Base-by-base conservation (phyloP, 495 filamentous ascomycete species). In the Lasiosphaeria hispida region DNA sequence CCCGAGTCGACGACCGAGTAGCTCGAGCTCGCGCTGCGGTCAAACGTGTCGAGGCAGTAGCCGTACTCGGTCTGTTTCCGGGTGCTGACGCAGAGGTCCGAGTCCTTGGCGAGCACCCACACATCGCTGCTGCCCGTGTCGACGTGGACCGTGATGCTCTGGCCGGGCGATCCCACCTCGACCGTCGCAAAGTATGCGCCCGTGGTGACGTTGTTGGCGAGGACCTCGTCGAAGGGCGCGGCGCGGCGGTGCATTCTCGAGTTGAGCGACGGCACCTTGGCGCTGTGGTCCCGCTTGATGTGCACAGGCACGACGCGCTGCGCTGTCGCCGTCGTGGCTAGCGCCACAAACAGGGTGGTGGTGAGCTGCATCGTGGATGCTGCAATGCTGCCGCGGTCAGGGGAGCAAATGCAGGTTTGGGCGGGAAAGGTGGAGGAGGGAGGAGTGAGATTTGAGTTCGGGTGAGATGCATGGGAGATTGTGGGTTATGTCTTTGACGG, bases 101-200 rank as follows among this genome's bases (percentile, higher is more conserved):
- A 58, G 8, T 17, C 10, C 10, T 18, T 30, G 3, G 35, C 48
- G 14, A 60, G 90, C 30, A 84, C 78, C 91, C 91, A 96, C n/a
- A 96, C 75, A 74, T 96, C 92, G 61, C 88, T 92, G 61, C 89
- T 93, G 18, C 89, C 89, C 4, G 89, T 92, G 67, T 92, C 89
- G 58, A 92, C 72, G 61, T 89, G 83, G 53, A 92, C 62, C 0
- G 77, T 79, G 19, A 91, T 57, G 3, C 68, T 72, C 63, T 92
- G 89, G 7, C 70, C 62, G 1, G 87, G 88, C 15, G 87, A 89
- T n/a, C 89, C 89, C 33, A 92, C 65, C 23, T 75, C 78, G 54
- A 89, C 72, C 53, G 85, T 85, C 34, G 83, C 81, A 63, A 80
- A 85, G 62, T 92, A 92, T 3, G 50, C 59, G 10, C 33, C 44